Percentiles rank a stretch among this genome's conserved stretches.
phyloP scores from a whole-genome alignment of 306 rosid genomes.

The Gillenia trifoliata region DNA sequence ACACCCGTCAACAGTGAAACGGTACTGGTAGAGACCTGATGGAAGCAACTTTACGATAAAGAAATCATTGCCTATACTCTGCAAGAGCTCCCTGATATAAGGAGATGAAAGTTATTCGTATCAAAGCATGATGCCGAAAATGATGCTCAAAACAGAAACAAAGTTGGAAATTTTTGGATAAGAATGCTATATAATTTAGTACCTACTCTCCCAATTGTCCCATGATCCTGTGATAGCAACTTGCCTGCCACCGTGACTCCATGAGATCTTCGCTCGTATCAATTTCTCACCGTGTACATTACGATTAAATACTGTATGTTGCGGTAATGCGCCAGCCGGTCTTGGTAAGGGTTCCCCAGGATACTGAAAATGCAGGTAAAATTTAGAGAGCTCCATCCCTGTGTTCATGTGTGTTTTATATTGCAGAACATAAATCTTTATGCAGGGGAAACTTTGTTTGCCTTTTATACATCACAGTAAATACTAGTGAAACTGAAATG shows the following conservation, averaged over 20 bases:
- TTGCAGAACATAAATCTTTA: background rate
- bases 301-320: slow-evolving; percentile 29
- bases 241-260: slow-evolving; percentile 62
- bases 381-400: slow-evolving; percentile 13
- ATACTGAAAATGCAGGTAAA: slow-evolving; percentile 40
- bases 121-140: background rate
- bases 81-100: slow-evolving; percentile 62
- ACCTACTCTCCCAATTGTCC: slow-evolving; percentile 83
- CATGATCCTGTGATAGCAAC: slow-evolving; percentile 78
- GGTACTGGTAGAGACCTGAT: slow-evolving; percentile 56
- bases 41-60: slow-evolving; percentile 52
- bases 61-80: slow-evolving; percentile 33
- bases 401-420: background rate
- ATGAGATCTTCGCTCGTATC: slow-evolving; percentile 49
- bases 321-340: slow-evolving; percentile 20
- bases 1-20: slow-evolving; percentile 73
- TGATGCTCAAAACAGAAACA: slow-evolving; percentile 1
- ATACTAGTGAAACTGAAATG: background rate
- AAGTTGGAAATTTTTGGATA: slow-evolving; percentile 3
- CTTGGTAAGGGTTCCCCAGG: slow-evolving; percentile 28
- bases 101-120: slow-evolving; percentile 18
- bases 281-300: slow-evolving; percentile 29
- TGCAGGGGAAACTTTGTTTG: background rate
- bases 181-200: background rate
- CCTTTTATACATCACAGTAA: background rate